Evolutionary conservation across 2,329 filamentous ascomycete genomes (phyloP), one percentile per base, ranked within the genome.

Genomic region (Calonectria multiphialidica): DNA sequence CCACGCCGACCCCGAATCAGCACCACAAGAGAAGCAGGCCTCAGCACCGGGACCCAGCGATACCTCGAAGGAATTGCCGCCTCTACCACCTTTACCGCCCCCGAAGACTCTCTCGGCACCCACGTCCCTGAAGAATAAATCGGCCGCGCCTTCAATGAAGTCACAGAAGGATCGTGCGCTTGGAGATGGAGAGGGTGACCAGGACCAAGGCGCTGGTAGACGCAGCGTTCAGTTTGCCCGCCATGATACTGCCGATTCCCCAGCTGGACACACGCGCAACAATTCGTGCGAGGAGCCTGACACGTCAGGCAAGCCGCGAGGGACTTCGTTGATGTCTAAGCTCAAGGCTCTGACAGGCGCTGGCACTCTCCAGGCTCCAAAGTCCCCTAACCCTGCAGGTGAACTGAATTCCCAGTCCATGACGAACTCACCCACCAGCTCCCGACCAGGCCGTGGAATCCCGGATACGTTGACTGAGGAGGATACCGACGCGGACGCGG

Each of bases 161-260:
- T 77, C 78, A 13, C 72, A 72, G 28, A 76, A 76, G 50, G 76
- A 79, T 5, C 68, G 76, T 68, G 71, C 70, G 35, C 68, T 75
- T 30, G 74, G 71, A 42, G 76, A 78, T 33, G 74, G 75, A 59
- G 77, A 79, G 40, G 76, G 71, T 64, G 75, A 74, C 47, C 75
- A 75, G 65, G 75, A 70, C 62, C 72, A 66, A 37, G 50, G 72
- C 21, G 68, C 75, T 57, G 79, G 76, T 10, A 79, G 81, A 47
- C 89, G 90, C 68, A 96, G 93, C 80, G 94, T 97, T 4, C 94
- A 97, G 77, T 97, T 97, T 80, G 91, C 90, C 2, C 88, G 90
- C 35, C 85, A 88, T 16, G 87, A 91, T 62, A 82, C 84, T 74
- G 80, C 83, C 75, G 91, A 90, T 40, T 84, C 87, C 6, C 84